Evolutionary conservation across 2,329 filamentous ascomycete genomes (phyloP), one percentile per base, ranked within the genome.

Genomic region (Raffaelea albimanens): DNA sequence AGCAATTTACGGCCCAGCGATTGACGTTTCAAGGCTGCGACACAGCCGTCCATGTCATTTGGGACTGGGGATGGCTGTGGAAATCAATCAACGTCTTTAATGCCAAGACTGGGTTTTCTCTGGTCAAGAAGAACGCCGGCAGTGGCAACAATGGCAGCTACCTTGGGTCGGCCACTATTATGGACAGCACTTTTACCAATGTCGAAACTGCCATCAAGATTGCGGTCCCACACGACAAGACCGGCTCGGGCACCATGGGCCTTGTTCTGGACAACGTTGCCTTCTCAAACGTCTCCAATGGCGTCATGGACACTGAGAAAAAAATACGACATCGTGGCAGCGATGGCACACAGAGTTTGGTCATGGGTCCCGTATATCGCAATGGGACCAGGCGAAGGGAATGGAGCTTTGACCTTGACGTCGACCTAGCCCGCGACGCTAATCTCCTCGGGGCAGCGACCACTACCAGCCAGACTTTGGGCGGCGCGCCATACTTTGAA

Each of bases 41-140:
- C 18, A 51, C 43, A 3, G 49, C 34, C 3, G 50, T 50, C 13
- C 39, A 46, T 5, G 14, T 48, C 2, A 9, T 50, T 8, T 52
- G 50, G 50, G 50, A 50, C 29, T 52, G 48, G 45, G 48, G 48
- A 18, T 50, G 50, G 48, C 40, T 50, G 13, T 51, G 46, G 50
- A 49, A 51, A 31, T 42, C 36, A 16, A n/a, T 40, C 19, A 40
- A 41, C 3, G 25, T 49, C 13, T 31, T 20, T 0, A 40, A 49
- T 16, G 29, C 34, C 4, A 33, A 47, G 7, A 36, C 47, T 3
- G 50, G 46, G 4, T 51, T 51, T 25, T 20, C 33, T 16, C 46
- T 49, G 2, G 14, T 29, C 4, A 40, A 5, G 34, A 14, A 21
- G 4, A 36, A 45, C 23, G 23, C 36, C 11, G 25, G 25, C 25